phyloP scores from a whole-genome alignment of 169 alveolate species.

The Toxoplasma gondii region DNA sequence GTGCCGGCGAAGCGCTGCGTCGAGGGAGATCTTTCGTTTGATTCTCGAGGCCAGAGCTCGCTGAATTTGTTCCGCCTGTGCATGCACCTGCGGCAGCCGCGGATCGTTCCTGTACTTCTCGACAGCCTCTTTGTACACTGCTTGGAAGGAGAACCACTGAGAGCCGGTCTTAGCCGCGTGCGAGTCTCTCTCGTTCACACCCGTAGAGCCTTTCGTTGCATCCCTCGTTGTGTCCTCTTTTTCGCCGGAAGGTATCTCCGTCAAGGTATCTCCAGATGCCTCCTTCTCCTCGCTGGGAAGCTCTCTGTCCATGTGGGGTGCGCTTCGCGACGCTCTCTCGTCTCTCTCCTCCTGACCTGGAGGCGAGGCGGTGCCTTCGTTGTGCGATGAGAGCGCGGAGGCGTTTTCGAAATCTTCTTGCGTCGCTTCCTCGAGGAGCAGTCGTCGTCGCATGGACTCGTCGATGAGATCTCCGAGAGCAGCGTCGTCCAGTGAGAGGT shows the following conservation, averaged over 20 bases:
- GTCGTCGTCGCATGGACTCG: constrained; percentile 11
- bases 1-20: constrained; percentile 17
- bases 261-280: not conserved
- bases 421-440: not conserved
- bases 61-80: not conserved
- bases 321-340: not conserved
- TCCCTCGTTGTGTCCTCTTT: not conserved
- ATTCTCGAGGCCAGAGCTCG: not conserved
- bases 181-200: not conserved
- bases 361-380: too few species aligned
- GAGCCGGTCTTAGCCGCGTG: not conserved
- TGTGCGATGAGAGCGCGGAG: too few species aligned
- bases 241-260: too few species aligned
- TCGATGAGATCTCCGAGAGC: not conserved
- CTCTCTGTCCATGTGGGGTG: not conserved
- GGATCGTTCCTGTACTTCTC: not conserved
- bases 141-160: not conserved
- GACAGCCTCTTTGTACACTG: not conserved
- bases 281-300: not conserved
- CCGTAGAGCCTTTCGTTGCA: too few species aligned
- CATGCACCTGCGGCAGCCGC: not conserved
- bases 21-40: not conserved
- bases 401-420: too few species aligned
- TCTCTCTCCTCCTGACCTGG: too few species aligned
- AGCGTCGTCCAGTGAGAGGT: not conserved